A percentile compares a stretch with the other conserved stretches of the same genome.
These are phyloP conservation scores for Metschnikowia arizonensis DNA, from an alignment of 805 yeast genomes.

Conservation along the genomic window DNA sequence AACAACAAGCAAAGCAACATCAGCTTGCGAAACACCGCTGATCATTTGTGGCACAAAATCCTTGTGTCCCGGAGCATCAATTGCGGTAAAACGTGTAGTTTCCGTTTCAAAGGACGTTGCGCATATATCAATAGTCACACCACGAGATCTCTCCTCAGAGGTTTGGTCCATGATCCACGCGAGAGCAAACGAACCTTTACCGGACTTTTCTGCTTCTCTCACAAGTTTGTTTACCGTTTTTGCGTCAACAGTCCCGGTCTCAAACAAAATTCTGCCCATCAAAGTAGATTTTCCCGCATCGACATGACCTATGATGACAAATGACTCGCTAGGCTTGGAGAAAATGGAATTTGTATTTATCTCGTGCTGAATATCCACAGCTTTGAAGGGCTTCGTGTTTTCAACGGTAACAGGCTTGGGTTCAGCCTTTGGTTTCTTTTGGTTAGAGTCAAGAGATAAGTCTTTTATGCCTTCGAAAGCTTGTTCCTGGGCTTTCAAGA, in stretches of 20 bases:
- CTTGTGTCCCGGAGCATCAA: constrained; percentile 82
- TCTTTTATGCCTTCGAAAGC: constrained; percentile 35
- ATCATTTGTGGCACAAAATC: constrained; percentile 86
- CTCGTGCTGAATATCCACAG: constrained; percentile 41
- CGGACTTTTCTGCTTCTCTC: constrained; percentile 60
- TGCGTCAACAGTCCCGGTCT: constrained; percentile 61
- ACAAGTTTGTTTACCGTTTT: constrained; percentile 59
- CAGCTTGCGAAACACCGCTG: constrained; percentile 78
- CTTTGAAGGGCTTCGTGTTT: constrained; percentile 40
- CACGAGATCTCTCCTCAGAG: constrained; percentile 66
- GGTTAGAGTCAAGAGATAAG: constrained; percentile 21
- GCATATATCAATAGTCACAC: constrained; percentile 76
- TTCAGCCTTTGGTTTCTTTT: constrained; percentile 10
- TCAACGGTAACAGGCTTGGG: constrained; percentile 15
- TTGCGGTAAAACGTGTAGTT: constrained; percentile 55
- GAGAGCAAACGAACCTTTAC: constrained; percentile 75
- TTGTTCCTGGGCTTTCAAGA: constrained; percentile 53
- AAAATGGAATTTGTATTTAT: constrained; percentile 28
- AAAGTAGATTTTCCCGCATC: constrained; percentile 83
- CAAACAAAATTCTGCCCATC: constrained; percentile 69
- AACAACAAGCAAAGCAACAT: constrained; percentile 65
- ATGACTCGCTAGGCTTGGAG: constrained; percentile 56
- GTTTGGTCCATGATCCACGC: constrained; percentile 89
- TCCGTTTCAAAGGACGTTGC: constrained; percentile 62
- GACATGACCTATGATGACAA: constrained; percentile 81